phyloP scores from a whole-genome alignment of 345 rosid genomes.

The Populus simonii region DNA sequence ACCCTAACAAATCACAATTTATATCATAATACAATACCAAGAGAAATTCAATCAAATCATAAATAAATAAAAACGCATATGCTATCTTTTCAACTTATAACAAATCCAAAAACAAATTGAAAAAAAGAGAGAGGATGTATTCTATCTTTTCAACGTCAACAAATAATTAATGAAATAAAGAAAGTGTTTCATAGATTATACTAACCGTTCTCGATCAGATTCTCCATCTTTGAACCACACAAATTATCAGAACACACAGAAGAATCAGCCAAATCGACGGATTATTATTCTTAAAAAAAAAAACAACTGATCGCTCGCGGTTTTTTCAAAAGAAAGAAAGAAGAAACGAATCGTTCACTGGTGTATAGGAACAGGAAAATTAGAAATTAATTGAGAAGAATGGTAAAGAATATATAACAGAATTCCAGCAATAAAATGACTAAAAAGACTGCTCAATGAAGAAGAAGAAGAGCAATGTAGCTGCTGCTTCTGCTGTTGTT shows the following conservation, averaged over 20 bases:
- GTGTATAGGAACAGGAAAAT: slow-evolving; percentile 58
- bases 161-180: background rate
- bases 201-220: background rate
- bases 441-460: slow-evolving; percentile 21
- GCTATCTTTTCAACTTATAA: background rate
- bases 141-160: background rate
- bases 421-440: slow-evolving; percentile 61
- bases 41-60: too few species aligned
- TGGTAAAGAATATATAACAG: slow-evolving; percentile 45
- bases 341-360: slow-evolving; percentile 23
- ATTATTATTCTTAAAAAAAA: background rate
- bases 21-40: too few species aligned
- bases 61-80: too few species aligned
- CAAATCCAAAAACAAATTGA: background rate
- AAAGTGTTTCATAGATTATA: background rate
- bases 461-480: slow-evolving; percentile 42
- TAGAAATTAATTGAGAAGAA: slow-evolving; percentile 51
- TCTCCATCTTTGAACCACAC: background rate
- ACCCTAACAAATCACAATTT: too few species aligned
- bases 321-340: background rate
- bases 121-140: background rate
- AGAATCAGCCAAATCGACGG: background rate
- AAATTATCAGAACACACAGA: background rate
- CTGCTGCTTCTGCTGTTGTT: slow-evolving; percentile 9
- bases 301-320: background rate